Evolutionary conservation across 257 asterid species (phyloP), one percentile per base, ranked within the genome.

Genomic region (Anisodus acutangulus): DNA sequence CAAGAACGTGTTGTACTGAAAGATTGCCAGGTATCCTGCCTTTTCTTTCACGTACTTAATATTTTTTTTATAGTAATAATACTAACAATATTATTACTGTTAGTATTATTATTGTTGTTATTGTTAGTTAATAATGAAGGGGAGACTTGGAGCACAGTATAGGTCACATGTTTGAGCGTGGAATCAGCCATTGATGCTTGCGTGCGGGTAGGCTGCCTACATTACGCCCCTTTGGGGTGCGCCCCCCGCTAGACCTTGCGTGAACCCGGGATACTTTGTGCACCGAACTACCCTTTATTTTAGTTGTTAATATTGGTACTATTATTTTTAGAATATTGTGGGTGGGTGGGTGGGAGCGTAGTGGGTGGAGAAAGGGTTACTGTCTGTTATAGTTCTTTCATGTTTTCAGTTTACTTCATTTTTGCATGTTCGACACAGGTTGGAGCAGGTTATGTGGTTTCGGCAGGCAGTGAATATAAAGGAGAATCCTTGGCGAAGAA

Each of bases 401-500:
- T 16, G 66, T 51, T 39, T 62, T 41, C 16, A 59, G 39, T 7
- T 26, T 66, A 13, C 78, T 6, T 49, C 26, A 37, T 11, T 74
- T 26, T 82, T 62, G 53, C 41, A 17, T 43, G 5, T 19, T 84
- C 3, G 63, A 17, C 72, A 83, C 92, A 95, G 99, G 95, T 97
- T 78, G 99, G 98, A 86, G 97, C 98, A 39, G 96, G 98, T 85
- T 97, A 88, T 87, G 98, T 97, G 54, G 93, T 97, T 58, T 87
- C 95, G 70, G 90, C 94, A 35, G 95, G 97, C 82, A 93, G 99
- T 80, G 98, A 93, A 85, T 82, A 93, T 88, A 93, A 89, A 86
- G 98, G 98, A 13, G 99, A 97, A 84, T 93, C 99, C 78, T 88
- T 97, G 89, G 97, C 98, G 4, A 97, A 90, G 90, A 93, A 95